Conservation (phyloP, 805 yeast genomes). For the Kazachstania psychrophila region DNA sequence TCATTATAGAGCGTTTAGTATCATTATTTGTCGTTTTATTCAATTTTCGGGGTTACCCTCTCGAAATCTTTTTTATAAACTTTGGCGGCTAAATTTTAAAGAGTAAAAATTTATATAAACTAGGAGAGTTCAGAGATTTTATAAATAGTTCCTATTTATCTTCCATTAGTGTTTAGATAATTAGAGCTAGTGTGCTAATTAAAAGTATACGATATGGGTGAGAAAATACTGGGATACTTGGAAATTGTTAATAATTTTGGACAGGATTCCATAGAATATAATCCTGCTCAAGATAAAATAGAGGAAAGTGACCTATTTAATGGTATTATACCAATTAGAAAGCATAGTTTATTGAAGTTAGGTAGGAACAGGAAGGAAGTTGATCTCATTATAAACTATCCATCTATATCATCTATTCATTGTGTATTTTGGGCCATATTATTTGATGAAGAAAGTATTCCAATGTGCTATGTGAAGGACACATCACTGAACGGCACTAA, state of each 20-base stretch:
- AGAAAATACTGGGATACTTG: conserved; percentile 13
- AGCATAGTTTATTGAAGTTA: conserved; percentile 32
- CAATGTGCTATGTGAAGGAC: conserved; percentile 43
- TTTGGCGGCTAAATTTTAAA: too few relatives aligned
- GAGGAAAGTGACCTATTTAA: conserved; percentile 9
- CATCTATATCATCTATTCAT: conserved; percentile 39
- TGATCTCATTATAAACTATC: conserved; percentile 30
- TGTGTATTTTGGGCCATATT: conserved; percentile 40
- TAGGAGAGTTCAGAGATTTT: too few relatives aligned
- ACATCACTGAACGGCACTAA: conserved; percentile 43
- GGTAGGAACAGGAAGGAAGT: conserved; percentile 35
- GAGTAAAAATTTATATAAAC: too few relatives aligned
- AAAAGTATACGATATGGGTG: too few relatives aligned
- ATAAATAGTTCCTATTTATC: too few relatives aligned
- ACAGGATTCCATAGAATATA: conserved; percentile 1
- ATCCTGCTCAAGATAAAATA: neutral
- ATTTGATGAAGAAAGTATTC: conserved; percentile 41
- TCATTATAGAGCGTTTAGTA: too few relatives aligned
- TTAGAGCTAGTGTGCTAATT: too few relatives aligned
- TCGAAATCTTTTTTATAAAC: too few relatives aligned
- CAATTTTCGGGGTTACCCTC: too few relatives aligned
- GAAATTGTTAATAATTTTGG: conserved; percentile 8
- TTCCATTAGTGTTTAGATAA: too few relatives aligned
- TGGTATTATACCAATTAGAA: conserved; percentile 14
- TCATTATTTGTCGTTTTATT: too few relatives aligned